Evolutionary conservation across 345 rosid species (phyloP).

Genomic region (Lenwebbia sp.): DNA sequence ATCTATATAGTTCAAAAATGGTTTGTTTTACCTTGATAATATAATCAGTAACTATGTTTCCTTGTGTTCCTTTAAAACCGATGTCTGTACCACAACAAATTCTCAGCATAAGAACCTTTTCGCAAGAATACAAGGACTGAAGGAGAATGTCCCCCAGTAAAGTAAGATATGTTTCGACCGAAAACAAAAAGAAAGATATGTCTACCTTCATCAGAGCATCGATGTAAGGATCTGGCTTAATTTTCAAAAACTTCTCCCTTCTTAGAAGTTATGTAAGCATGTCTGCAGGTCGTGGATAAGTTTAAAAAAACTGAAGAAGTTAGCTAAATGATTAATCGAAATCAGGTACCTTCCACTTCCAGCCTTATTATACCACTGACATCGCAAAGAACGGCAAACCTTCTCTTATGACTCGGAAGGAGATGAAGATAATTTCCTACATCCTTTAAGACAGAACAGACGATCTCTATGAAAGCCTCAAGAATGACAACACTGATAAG

Average conservation of each 20-base stretch:
- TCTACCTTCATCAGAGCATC: background rate
- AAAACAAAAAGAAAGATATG: too few relatives aligned
- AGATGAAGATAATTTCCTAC: background rate
- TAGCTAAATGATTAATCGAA: background rate
- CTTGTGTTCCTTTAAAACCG: background rate
- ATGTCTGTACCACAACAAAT: background rate
- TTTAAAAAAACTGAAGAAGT: background rate
- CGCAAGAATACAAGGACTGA: background rate
- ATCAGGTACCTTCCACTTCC: slow-evolving; percentile 2
- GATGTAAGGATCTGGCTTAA: slow-evolving; percentile 7
- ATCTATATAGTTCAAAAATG: background rate
- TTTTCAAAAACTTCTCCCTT: slow-evolving; percentile 3
- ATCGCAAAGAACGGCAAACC: slow-evolving; percentile 1
- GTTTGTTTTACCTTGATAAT: slow-evolving; percentile 1
- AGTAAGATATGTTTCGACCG: too few relatives aligned
- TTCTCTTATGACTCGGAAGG: slow-evolving; percentile 2
- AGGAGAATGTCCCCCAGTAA: too few relatives aligned
- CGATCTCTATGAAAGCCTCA: background rate
- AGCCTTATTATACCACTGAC: slow-evolving; percentile 5
- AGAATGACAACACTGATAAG: background rate
- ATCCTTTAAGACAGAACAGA: background rate
- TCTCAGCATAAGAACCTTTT: background rate
- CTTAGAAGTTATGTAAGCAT: slow-evolving; percentile 4
- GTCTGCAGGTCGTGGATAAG: background rate
- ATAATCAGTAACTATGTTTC: slow-evolving; percentile 2